Base-by-base conservation (phyloP, 305 asterid genomes). In the Fraxinus sp. region DNA sequence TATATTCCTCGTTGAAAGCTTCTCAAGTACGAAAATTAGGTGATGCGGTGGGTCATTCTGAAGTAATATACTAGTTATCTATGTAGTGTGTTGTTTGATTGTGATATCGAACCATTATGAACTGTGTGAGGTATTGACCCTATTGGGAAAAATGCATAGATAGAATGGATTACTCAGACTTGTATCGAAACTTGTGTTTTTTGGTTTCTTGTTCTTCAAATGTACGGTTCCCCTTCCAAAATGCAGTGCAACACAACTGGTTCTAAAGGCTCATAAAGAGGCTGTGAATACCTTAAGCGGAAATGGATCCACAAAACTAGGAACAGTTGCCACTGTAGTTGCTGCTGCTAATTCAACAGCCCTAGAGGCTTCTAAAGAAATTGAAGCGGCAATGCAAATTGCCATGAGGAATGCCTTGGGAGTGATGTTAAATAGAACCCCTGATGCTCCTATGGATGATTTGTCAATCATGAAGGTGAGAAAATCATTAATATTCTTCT, bases 341-440 rank as follows among this genome's bases (percentile, higher is more conserved):
- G 97, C 98, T 86, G 98, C 97, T 86, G 99, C 98, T 81, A 97
- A 97, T 90, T 91, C 99, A 68, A 92, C 99, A 35, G 99, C 99
- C 30, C 81, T 89, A 76, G 98, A 97, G 91, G 98, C 98, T 86
- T 93, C 98, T 83, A 97, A 91, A 89, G 99, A 94, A 89, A 89
- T 97, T 76, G 99, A 94, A 87, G 96, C 96, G 74, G 98, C 99
- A 62, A 90, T 94, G 98, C 97, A 97, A 86, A 92, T 97, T 81
- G 76, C 98, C 75, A 93, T 91, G 98, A 91, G 91, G 87, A 91
- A 93, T 87, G 99, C 98, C 81, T 85, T 97, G 87, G 99, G 97
- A 86, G 90, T 91, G 79, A 91, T 97, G 97, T 84, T 93, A 88
- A 91, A 88, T 88, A 92, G 79, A 82, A 84, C 93, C 37, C 88